phyloP scores from a whole-genome alignment of 495 filamentous ascomycete species.

The Cercophora scortea region DNA sequence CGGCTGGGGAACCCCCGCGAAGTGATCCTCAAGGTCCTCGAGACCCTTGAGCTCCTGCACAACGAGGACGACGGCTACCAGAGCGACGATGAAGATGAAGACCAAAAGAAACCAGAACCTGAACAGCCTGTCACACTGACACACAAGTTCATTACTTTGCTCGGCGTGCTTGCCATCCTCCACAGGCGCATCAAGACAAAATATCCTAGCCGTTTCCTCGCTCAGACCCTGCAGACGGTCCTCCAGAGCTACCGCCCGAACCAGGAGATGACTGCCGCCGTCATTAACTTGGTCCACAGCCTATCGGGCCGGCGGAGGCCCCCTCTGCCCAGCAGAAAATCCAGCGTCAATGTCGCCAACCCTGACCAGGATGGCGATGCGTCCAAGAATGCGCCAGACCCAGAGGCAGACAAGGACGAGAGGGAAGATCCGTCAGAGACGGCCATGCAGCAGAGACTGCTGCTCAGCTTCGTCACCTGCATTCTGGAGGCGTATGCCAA shows the following conservation, averaged over 20 bases:
- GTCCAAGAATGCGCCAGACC: constrained; percentile 62
- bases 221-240: constrained; percentile 76
- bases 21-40: constrained; percentile 82
- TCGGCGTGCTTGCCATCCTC: constrained; percentile 75
- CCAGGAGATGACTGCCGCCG: constrained; percentile 59
- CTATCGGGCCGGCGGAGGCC: constrained; percentile 68
- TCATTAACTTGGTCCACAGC: constrained; percentile 68
- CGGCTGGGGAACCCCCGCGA: constrained; percentile 86
- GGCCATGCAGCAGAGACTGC: constrained; percentile 54
- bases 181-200: constrained; percentile 85
- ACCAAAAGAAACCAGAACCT: neutral
- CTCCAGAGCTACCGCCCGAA: constrained; percentile 57
- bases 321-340: constrained; percentile 61
- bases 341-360: constrained; percentile 49
- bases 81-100: constrained; percentile 20
- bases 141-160: constrained; percentile 63
- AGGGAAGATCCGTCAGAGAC: constrained; percentile 50
- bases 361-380: constrained; percentile 36
- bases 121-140: constrained; percentile 16
- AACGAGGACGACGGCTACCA: constrained; percentile 31
- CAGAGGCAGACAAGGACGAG: constrained; percentile 58
- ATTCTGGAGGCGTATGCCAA: constrained; percentile 73
- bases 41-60: constrained; percentile 51
- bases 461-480: constrained; percentile 83
- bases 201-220: constrained; percentile 85